phyloP scores from a whole-genome alignment of 2,329 filamentous ascomycete genomes.

The Claviceps fusiformis region DNA sequence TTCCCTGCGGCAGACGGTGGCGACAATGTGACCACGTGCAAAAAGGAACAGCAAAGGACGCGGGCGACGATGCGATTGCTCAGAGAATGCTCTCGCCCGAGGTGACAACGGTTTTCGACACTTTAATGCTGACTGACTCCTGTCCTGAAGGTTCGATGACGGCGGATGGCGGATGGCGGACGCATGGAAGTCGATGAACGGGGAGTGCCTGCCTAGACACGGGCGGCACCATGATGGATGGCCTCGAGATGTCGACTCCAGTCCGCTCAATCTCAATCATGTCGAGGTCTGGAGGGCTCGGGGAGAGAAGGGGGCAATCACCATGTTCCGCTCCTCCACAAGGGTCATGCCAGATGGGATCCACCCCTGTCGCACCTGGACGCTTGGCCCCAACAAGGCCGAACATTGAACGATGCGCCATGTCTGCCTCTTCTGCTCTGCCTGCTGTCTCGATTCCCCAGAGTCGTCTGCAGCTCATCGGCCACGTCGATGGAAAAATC shows the following conservation, averaged over 20 bases:
- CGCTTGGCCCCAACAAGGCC: constrained; percentile 2
- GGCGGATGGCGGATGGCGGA: not conserved
- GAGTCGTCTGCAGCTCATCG: not conserved
- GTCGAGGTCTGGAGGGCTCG: no score
- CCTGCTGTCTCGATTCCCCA: not conserved
- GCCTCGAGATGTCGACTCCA: not conserved
- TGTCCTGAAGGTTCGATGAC: no score
- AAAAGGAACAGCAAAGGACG: not conserved
- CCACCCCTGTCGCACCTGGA: constrained; percentile 3
- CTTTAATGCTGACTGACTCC: no score
- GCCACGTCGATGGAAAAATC: not conserved
- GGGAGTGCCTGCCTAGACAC: no score
- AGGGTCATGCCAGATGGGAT: constrained; percentile 3
- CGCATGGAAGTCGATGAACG: not conserved
- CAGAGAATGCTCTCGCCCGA: not conserved
- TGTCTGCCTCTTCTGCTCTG: not conserved
- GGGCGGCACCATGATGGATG: no score
- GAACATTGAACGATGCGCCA: not conserved
- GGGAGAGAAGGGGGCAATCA: no score
- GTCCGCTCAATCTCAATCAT: no score
- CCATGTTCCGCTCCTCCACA: not conserved
- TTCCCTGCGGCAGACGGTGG: constrained; percentile 2
- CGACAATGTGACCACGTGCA: constrained; percentile 1
- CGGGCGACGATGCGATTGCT: not conserved
- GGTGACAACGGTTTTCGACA: not conserved